Base-by-base conservation (phyloP, 306 rosid species). In the Acmispon strigosus region DNA sequence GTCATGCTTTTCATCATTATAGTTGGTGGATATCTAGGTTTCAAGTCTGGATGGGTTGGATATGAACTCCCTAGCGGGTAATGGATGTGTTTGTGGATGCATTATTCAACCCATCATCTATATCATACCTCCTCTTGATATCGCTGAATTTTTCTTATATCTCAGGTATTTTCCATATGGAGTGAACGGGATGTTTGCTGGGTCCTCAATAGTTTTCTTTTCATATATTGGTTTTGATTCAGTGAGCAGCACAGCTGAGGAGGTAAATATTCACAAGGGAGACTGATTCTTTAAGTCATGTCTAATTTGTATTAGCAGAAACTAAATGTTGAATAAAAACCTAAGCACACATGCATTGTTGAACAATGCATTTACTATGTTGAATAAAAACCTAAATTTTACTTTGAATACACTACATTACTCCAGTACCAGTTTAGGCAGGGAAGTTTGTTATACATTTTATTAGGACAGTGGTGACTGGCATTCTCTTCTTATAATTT, bases 141-240 rank as follows among this genome's bases (percentile, higher is more conserved):
- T 61, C 10, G 24, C 62, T 79, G 52, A 76, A 45, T 57, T 43
- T 79, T 43, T 74, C 60, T 39, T 15, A 62, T 42, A 20, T 76
- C 70, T 62, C 76, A 88, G 95, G 86, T 88, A 80, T 72, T 82
- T 86, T 52, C 86, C 91, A 0, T 84, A 78, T 59, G 96, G 96
- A 67, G 57, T 89, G 29, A 86, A 89, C 45, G 96, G 96, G 47
- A 57, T 89, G 75, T 79, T 89, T 66, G 36, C 89, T 70, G 91
- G 96, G 62, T 83, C 89, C 52, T 82, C 86, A n/a, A 77, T 84
- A 50, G 85, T 89, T 80, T 89, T 89, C 89, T 89, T 89, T 81
- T 84, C 91, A 45, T 86, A 84, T 75, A 89, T 86, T 37, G 96
- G 96, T 63, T 89, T 89, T 48, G 96, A 89, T 80, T 72, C 96